Conservation (phyloP, 2,329 filamentous ascomycete genomes). For the Teratosphaeria viscida region DNA sequence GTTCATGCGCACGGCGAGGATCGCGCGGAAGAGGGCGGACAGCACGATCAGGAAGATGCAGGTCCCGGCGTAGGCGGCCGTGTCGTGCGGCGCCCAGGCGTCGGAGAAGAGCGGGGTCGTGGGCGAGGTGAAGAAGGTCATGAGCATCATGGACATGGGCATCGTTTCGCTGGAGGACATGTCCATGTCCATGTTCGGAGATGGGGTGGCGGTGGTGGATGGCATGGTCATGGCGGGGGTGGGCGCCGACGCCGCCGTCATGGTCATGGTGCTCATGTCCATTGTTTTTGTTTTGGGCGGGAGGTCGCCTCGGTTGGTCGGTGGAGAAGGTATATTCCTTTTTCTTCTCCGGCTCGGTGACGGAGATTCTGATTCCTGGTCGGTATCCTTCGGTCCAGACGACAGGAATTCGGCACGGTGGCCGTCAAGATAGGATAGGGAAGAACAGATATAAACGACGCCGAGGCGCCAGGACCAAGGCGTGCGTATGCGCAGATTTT, state of each 20-base stretch:
- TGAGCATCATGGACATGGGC: conserved; percentile 36
- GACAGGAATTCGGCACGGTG: neutral
- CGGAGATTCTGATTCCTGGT: neutral
- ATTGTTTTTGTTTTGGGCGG: neutral
- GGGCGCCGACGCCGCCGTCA: neutral
- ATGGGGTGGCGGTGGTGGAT: neutral
- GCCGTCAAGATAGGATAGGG: neutral
- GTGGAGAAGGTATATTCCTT: neutral
- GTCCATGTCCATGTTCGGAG: conserved; percentile 4
- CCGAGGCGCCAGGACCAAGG: neutral
- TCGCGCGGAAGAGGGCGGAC: conserved; percentile 53
- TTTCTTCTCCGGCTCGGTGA: neutral
- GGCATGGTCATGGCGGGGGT: conserved; percentile 7
- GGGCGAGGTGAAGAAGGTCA: conserved; percentile 54
- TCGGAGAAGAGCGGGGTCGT: conserved; percentile 54
- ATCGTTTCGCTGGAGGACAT: conserved; percentile 15
- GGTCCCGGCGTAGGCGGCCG: conserved; percentile 68
- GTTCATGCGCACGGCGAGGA: conserved; percentile 17
- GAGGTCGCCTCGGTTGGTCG: neutral
- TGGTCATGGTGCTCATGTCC: conserved; percentile 1
- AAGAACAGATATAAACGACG: neutral
- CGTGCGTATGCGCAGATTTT: neutral
- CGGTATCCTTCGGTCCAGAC: neutral
- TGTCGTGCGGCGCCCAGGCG: conserved; percentile 59
- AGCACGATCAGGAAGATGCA: conserved; percentile 79